A percentile compares a stretch with the other conserved stretches of the same genome.
Evolutionary conservation across 2,329 filamentous ascomycete genomes (phyloP).

Genomic region (Monosporascus sp.): DNA sequence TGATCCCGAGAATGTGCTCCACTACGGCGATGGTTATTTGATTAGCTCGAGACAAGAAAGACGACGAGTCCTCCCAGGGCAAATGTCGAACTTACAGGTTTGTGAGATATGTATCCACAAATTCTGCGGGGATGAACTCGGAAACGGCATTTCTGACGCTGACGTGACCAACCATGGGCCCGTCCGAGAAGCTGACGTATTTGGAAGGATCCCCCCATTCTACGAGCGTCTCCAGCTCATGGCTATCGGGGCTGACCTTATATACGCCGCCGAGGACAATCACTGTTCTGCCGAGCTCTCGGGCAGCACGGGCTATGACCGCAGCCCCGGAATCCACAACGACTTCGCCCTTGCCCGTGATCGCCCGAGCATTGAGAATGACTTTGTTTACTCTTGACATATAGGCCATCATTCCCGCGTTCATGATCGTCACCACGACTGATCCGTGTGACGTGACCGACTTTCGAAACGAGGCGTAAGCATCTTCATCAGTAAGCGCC

Average conservation of each 20-base stretch:
- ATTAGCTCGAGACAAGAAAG: conserved; percentile 1
- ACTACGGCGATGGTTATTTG: conserved; percentile 10
- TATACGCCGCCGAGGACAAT: conserved; percentile 89
- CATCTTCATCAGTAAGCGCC: conserved; percentile 31
- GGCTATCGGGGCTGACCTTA: conserved; percentile 86
- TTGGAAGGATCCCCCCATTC: conserved; percentile 81
- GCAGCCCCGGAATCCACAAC: conserved; percentile 80
- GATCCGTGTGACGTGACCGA: conserved; percentile 74
- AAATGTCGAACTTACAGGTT: conserved; percentile 58
- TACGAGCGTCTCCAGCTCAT: conserved; percentile 74
- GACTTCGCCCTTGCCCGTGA: conserved; percentile 83
- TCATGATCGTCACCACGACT: conserved; percentile 76
- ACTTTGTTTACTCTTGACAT: conserved; percentile 97
- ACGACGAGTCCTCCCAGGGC: neutral
- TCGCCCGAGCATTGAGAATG: conserved; percentile 79
- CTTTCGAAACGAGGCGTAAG: conserved; percentile 62
- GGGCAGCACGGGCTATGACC: conserved; percentile 79
- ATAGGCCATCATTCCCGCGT: conserved; percentile 82
- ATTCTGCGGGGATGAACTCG: conserved; percentile 74
- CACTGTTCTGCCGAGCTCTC: conserved; percentile 76
- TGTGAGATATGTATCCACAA: conserved; percentile 78
- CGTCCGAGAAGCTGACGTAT: conserved; percentile 74
- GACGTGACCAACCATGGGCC: conserved; percentile 70
- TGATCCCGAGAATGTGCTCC: conserved; percentile 52
- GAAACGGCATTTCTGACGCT: conserved; percentile 75